These are phyloP conservation scores for Psilocybe subaeruginosa DNA, from an alignment of 768 basidiomycete genomes.

Conservation along the genomic window DNA sequence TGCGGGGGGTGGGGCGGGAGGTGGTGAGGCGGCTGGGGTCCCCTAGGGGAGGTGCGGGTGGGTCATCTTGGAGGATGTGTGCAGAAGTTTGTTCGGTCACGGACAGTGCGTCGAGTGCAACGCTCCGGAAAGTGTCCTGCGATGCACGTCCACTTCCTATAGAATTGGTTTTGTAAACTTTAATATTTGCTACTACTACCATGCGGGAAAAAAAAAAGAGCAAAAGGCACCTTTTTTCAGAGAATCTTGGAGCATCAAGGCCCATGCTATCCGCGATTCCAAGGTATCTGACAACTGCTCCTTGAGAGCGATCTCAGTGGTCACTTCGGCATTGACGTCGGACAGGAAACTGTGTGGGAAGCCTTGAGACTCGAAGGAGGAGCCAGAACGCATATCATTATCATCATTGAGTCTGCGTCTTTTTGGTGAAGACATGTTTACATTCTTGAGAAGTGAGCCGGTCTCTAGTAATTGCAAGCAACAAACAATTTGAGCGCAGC, in stretches of 20 bases:
- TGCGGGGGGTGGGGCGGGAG: constrained; percentile 22
- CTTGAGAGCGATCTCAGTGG: constrained; percentile 49
- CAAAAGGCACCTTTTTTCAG: constrained; percentile 31
- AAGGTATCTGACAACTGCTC: constrained; percentile 42
- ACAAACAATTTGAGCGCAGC: too few species aligned
- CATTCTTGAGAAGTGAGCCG: neutral
- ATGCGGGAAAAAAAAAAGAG: neutral
- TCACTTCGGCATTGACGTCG: constrained; percentile 40
- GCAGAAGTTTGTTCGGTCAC: constrained; percentile 43
- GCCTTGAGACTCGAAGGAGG: neutral
- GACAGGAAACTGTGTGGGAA: constrained; percentile 15
- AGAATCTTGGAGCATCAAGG: constrained; percentile 41
- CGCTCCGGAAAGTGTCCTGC: constrained; percentile 35
- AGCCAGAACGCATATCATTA: neutral
- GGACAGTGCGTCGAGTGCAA: constrained; percentile 43
- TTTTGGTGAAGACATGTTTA: constrained; percentile 16
- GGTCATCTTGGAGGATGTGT: constrained; percentile 38
- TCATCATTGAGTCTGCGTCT: constrained; percentile 5
- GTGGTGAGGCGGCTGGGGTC: constrained; percentile 16
- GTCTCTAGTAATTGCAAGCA: neutral
- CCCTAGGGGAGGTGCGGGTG: constrained; percentile 23
- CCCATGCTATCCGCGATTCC: constrained; percentile 53
- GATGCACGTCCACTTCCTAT: constrained; percentile 20
- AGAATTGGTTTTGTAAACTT: neutral
- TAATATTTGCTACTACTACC: too few species aligned